Evolutionary conservation across 225 moss, liverwort and hornwort species (phyloP).

Genomic region (Marchantia paleacea): DNA sequence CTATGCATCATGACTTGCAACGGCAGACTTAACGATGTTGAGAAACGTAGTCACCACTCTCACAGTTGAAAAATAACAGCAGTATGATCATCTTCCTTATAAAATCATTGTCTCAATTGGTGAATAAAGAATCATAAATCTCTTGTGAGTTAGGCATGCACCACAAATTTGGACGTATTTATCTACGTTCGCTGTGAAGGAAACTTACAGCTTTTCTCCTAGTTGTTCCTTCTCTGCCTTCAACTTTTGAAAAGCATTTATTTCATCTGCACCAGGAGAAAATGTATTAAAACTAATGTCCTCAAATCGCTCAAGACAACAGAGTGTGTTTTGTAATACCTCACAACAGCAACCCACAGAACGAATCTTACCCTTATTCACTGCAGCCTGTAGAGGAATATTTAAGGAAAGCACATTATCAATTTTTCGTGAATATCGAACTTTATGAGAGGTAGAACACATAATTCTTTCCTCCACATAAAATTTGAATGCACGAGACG

Average conservation of each 20-base stretch:
- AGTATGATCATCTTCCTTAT: too few relatives aligned
- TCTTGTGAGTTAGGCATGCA: too few relatives aligned
- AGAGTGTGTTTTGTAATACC: not conserved
- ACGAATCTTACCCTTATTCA: conserved; percentile 69
- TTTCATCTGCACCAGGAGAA: conserved; percentile 57
- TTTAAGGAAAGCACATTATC: conserved; percentile 91
- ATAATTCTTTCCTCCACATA: conserved; percentile 86
- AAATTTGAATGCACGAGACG: conserved; percentile 90
- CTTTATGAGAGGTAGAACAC: conserved; percentile 82
- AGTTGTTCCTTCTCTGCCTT: conserved; percentile 62
- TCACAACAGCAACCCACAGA: too few relatives aligned
- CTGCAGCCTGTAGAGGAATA: conserved; percentile 83
- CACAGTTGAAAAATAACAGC: too few relatives aligned
- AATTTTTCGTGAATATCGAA: conserved; percentile 75
- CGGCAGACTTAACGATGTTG: too few relatives aligned
- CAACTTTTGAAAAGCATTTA: conserved; percentile 69
- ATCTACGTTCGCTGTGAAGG: too few relatives aligned
- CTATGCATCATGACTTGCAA: too few relatives aligned
- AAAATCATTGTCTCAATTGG: too few relatives aligned
- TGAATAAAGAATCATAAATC: too few relatives aligned
- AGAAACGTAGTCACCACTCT: too few relatives aligned
- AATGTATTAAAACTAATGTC: not conserved
- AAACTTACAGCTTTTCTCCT: conserved; percentile 83
- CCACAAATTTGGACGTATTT: too few relatives aligned
- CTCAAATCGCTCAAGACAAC: not conserved